A percentile compares a stretch with the other conserved stretches of the same genome.
Evolutionary conservation across 164 flowering plant genomes (phyloP).

Genomic region (Warburgia ugandensis): DNA sequence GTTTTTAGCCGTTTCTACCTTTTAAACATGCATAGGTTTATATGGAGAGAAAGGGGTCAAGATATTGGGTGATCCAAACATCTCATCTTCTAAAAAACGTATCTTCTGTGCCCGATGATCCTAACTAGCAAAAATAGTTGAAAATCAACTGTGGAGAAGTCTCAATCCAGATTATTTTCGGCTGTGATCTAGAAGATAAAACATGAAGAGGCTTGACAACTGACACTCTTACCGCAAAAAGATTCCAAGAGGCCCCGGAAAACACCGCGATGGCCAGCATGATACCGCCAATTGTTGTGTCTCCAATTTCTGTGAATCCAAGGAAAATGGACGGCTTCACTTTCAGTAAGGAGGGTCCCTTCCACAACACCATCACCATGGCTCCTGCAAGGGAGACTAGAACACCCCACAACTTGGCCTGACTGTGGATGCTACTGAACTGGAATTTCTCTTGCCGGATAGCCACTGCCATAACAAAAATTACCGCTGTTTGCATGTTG

Average conservation of each 20-base stretch:
- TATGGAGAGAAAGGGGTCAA: too few species aligned
- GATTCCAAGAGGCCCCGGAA: constrained; percentile 11
- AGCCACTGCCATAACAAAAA: constrained; percentile 12
- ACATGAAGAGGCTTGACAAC: too few species aligned
- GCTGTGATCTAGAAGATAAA: too few species aligned
- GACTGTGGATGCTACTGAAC: constrained; percentile 13
- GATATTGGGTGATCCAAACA: too few species aligned
- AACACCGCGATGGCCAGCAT: constrained; percentile 10
- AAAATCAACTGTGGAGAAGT: too few species aligned
- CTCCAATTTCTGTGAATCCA: not conserved
- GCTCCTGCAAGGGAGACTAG: constrained; percentile 12
- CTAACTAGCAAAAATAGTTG: too few species aligned
- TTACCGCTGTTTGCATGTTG: constrained; percentile 10
- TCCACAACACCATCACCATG: constrained; percentile 15
- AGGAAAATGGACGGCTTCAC: too few species aligned
- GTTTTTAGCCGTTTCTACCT: too few species aligned
- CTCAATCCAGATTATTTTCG: too few species aligned
- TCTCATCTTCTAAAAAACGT: too few species aligned
- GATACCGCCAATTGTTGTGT: constrained; percentile 2
- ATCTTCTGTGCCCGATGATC: too few species aligned
- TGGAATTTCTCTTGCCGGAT: constrained; percentile 14
- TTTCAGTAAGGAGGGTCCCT: constrained; percentile 8
- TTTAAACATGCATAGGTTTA: too few species aligned
- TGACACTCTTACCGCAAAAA: constrained; percentile 15
- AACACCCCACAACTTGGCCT: constrained; percentile 19